Percentiles rank a stretch among this genome's conserved stretches.
These are phyloP conservation scores for Axilococcus clingmanii DNA, from an alignment of 139 green algal genomes.

Conservation along the genomic window DNA sequence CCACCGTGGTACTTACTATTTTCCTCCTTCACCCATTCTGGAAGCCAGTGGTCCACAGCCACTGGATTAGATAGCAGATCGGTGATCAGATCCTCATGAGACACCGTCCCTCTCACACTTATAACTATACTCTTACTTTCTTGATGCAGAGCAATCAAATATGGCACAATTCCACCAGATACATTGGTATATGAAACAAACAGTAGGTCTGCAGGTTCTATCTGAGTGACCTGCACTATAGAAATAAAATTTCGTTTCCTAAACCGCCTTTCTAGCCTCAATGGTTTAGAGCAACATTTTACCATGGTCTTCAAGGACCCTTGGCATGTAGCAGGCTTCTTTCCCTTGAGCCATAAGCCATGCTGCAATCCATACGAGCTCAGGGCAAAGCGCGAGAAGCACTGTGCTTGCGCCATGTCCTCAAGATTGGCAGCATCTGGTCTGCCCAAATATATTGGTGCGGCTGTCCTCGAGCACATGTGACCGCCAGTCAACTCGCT, in stretches of 20 bases:
- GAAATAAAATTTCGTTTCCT: slow-evolving; percentile 25
- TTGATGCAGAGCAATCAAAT: slow-evolving; percentile 45
- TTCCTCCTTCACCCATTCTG: slow-evolving; percentile 17
- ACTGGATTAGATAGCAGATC: slow-evolving; percentile 37
- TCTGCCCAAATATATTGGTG: too few relatives aligned
- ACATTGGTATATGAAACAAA: slow-evolving; percentile 22
- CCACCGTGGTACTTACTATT: neutral
- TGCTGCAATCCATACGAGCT: neutral
- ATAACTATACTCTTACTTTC: slow-evolving; percentile 36
- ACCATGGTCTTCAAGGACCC: slow-evolving; percentile 11
- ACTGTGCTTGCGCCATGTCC: too few relatives aligned
- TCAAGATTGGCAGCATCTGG: too few relatives aligned
- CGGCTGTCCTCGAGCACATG: too few relatives aligned
- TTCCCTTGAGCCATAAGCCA: neutral
- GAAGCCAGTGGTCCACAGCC: slow-evolving; percentile 25
- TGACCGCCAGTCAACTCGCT: too few relatives aligned
- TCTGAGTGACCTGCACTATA: slow-evolving; percentile 23
- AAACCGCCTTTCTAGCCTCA: slow-evolving; percentile 12
- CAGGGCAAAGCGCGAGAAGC: too few relatives aligned
- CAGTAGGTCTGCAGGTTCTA: slow-evolving; percentile 16
- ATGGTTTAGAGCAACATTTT: slow-evolving; percentile 9
- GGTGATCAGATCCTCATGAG: slow-evolving; percentile 15
- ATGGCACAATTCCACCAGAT: slow-evolving; percentile 35
- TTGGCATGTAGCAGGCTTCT: slow-evolving; percentile 9
- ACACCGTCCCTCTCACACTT: slow-evolving; percentile 38